These are phyloP conservation scores for Ceratobasidium sp. DNA, from an alignment of 1,284 basidiomycete species.

Conservation along the genomic window DNA sequence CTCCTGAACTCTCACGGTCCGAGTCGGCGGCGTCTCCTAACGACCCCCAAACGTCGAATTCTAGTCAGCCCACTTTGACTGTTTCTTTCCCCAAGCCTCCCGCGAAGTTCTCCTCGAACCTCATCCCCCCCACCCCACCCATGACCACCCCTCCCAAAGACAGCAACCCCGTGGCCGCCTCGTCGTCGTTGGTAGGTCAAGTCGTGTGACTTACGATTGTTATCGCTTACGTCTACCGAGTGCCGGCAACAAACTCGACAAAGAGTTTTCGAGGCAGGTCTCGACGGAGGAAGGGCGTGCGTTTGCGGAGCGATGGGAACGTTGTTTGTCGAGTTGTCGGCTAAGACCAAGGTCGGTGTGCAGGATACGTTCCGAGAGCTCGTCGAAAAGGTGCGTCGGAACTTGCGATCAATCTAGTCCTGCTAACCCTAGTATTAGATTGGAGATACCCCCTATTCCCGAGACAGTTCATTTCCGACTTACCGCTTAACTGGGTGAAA, in stretches of 20 bases:
- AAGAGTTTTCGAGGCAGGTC: constrained; percentile 94
- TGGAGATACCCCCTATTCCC: constrained; percentile 62
- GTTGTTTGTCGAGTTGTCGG: constrained; percentile 89
- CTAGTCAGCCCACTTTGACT: constrained; percentile 7
- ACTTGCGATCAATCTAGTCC: neutral
- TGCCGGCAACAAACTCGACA: constrained; percentile 92
- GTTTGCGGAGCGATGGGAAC: constrained; percentile 86
- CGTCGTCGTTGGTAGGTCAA: constrained; percentile 74
- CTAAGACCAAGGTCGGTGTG: constrained; percentile 88
- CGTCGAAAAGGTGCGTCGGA: constrained; percentile 69
- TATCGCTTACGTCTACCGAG: neutral
- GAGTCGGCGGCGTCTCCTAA: neutral
- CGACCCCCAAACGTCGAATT: constrained; percentile 1
- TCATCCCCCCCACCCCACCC: constrained; percentile 36
- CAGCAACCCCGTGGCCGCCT: too few relatives aligned
- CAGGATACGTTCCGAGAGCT: constrained; percentile 84
- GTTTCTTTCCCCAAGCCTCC: neutral
- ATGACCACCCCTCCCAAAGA: constrained; percentile 4
- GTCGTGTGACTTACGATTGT: neutral
- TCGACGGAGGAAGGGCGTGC: constrained; percentile 80
- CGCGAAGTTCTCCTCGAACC: constrained; percentile 15
- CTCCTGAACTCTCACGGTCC: neutral
- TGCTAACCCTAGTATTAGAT: constrained; percentile 47
- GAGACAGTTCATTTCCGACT: too few relatives aligned
- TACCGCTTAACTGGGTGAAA: too few relatives aligned